Conservation (phyloP, 169 alveolate species). For the Perkinsus chesapeaki region DNA sequence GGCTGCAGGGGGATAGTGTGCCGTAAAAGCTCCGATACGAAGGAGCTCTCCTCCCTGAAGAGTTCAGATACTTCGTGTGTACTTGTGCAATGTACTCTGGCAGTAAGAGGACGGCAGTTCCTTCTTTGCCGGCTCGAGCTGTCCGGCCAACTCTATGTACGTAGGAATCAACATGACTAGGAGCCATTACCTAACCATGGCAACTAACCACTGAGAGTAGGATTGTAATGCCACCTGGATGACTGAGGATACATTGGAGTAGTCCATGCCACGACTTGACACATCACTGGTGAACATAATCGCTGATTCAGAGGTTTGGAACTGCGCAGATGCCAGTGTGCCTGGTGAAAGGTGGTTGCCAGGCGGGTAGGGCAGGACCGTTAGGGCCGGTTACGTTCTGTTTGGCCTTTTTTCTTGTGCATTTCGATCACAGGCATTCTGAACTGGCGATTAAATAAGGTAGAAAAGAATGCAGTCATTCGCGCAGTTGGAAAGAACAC, state of each 20-base stretch:
- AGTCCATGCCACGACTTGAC: not conserved
- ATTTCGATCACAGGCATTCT: not conserved
- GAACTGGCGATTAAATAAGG: not conserved
- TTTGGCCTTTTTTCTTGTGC: not conserved
- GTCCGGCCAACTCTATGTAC: constrained; percentile 96
- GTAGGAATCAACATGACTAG: not conserved
- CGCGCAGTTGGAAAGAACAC: not conserved
- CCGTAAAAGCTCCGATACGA: not conserved
- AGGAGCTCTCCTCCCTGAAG: not conserved
- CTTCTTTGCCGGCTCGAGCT: constrained; percentile 94
- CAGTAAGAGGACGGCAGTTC: constrained; percentile 84
- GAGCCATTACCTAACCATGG: not conserved
- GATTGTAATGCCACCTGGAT: not conserved
- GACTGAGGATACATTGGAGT: not conserved
- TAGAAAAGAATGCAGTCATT: not conserved
- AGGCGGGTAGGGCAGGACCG: not conserved
- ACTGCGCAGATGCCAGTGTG: not conserved
- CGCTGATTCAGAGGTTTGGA: not conserved
- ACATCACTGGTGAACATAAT: not conserved
- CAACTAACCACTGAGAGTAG: not conserved
- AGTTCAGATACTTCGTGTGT: not conserved
- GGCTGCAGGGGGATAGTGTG: not conserved
- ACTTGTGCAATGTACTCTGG: constrained; percentile 64
- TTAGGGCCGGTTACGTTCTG: not conserved
- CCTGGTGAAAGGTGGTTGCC: not conserved